Conservation (phyloP, 495 filamentous ascomycete species). For the Bacidia gigantensis region DNA sequence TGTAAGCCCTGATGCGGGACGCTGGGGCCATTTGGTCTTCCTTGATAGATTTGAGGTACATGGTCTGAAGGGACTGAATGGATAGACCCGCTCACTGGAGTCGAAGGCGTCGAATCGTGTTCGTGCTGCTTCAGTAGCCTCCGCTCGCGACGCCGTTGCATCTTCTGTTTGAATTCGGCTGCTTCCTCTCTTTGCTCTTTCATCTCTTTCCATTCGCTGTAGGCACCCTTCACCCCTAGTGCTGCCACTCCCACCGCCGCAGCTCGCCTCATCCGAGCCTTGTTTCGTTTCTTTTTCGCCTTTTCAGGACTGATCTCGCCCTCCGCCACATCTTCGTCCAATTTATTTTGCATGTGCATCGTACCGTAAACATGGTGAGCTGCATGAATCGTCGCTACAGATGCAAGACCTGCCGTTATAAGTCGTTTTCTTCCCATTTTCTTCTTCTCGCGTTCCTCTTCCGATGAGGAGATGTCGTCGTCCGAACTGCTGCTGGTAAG, state of each 20-base stretch:
- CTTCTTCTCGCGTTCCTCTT: slow-evolving; percentile 59
- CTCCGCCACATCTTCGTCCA: slow-evolving; percentile 55
- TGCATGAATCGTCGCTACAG: slow-evolving; percentile 80
- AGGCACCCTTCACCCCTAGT: slow-evolving; percentile 70
- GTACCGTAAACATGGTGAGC: slow-evolving; percentile 65
- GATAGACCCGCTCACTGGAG: background rate
- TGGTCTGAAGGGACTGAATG: background rate
- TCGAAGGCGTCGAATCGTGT: background rate
- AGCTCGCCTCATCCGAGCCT: slow-evolving; percentile 59
- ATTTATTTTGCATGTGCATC: slow-evolving; percentile 58
- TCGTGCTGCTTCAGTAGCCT: slow-evolving; percentile 6
- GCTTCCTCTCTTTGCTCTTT: slow-evolving; percentile 44
- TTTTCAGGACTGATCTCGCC: slow-evolving; percentile 62
- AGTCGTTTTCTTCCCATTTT: slow-evolving; percentile 77
- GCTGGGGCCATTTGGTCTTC: background rate
- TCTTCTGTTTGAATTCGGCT: slow-evolving; percentile 37
- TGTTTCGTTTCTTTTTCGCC: slow-evolving; percentile 59
- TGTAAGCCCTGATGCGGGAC: background rate
- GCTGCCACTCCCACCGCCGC: slow-evolving; percentile 73
- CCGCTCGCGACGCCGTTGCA: slow-evolving; percentile 27
- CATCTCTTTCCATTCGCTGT: slow-evolving; percentile 59
- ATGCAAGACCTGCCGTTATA: slow-evolving; percentile 68
- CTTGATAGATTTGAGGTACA: background rate
- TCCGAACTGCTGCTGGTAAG: slow-evolving; percentile 24
- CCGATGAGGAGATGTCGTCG: slow-evolving; percentile 34